Percentiles rank a stretch among this genome's conserved stretches.
Conservation (phyloP, 1,139 yeast species). For the Taphrina sp. region DNA sequence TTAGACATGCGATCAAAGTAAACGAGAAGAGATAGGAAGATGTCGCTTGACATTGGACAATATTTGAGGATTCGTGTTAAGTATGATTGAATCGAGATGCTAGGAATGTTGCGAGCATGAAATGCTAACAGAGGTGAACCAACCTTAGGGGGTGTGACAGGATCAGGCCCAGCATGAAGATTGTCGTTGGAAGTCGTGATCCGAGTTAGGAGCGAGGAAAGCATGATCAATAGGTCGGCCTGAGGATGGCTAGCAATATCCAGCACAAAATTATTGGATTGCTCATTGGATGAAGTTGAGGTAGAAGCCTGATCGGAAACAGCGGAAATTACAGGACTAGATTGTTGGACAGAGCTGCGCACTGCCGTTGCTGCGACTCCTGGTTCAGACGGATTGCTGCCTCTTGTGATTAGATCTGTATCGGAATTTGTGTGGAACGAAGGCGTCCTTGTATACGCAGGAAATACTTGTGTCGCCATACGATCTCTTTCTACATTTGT, state of each 20-base stretch:
- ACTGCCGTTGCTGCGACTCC: too few species aligned
- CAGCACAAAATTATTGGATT: constrained; percentile 41
- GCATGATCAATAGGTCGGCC: constrained; percentile 75
- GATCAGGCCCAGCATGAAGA: constrained; percentile 13
- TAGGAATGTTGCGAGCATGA: constrained; percentile 94
- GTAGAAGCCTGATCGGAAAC: too few species aligned
- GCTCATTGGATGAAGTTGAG: not conserved
- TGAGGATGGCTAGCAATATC: constrained; percentile 84
- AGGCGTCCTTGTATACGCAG: too few species aligned
- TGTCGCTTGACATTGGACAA: constrained; percentile 97
- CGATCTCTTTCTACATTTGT: not conserved
- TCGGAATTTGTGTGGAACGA: too few species aligned
- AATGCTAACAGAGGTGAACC: constrained; percentile 78
- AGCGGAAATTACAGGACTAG: too few species aligned
- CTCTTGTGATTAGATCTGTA: too few species aligned
- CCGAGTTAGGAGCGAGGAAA: constrained; percentile 76
- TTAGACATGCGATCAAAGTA: constrained; percentile 77
- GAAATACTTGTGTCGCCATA: not conserved
- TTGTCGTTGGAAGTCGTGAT: constrained; percentile 91
- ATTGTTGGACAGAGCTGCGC: too few species aligned
- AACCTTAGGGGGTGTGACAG: constrained; percentile 30
- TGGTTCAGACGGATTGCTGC: too few species aligned
- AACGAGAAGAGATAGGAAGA: constrained; percentile 80
- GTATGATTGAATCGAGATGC: constrained; percentile 85
- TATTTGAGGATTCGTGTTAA: constrained; percentile 85